Conservation (phyloP, 306 rosid genomes). For the Cotoneaster glaucophyllus region DNA sequence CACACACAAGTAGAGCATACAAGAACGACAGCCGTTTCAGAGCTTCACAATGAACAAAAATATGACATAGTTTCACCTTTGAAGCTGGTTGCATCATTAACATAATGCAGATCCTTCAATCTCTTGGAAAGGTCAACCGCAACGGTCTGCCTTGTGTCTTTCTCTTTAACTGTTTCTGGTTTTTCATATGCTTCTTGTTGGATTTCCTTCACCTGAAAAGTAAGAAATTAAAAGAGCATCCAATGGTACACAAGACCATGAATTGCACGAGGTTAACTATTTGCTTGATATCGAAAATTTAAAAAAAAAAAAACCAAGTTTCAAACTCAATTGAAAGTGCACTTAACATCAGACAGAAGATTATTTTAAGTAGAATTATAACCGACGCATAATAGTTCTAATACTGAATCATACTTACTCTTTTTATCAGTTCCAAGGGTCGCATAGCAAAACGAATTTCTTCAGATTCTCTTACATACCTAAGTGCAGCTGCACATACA, state of each 20-base stretch:
- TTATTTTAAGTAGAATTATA: neutral
- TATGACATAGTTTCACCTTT: constrained; percentile 46
- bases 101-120: constrained; percentile 69
- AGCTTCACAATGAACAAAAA: neutral
- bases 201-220: constrained; percentile 77
- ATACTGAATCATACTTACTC: constrained; percentile 52
- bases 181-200: constrained; percentile 60
- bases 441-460: constrained; percentile 83
- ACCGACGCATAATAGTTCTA: neutral
- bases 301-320: too few relatives aligned
- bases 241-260: neutral
- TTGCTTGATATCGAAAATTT: neutral
- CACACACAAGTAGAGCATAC: neutral
- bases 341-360: neutral
- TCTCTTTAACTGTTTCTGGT: constrained; percentile 50
- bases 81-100: constrained; percentile 81
- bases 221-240: constrained; percentile 11
- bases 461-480: constrained; percentile 67
- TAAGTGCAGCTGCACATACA: constrained; percentile 43
- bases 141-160: constrained; percentile 69
- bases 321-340: neutral
- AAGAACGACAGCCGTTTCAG: neutral
- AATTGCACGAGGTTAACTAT: neutral
- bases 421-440: constrained; percentile 82
- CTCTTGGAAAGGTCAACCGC: constrained; percentile 93